Percentiles rank a stretch among this genome's conserved stretches.
Evolutionary conservation across 2,329 filamentous ascomycete genomes (phyloP).

Genomic region (Sclerotinia sclerotiorum): DNA sequence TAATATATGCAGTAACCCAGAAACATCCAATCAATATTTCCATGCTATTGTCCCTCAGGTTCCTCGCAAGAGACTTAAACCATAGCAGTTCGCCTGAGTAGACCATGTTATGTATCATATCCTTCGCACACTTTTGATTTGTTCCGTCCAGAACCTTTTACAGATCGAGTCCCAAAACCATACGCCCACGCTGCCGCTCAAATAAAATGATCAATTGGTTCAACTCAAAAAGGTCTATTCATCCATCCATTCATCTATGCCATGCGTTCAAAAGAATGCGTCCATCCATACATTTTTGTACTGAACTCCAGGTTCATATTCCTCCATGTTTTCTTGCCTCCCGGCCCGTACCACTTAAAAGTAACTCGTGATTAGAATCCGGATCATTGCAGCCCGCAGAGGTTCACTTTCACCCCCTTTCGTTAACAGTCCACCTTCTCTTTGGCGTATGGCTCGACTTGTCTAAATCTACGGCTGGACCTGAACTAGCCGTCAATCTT

Average conservation of each 20-base stretch:
- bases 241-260: background rate
- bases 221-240: background rate
- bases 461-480: conserved; percentile 47
- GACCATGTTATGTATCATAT: conserved; percentile 2
- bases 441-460: conserved; percentile 49
- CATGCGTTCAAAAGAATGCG: background rate
- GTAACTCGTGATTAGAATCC: background rate
- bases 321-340: background rate
- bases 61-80: background rate
- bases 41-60: background rate
- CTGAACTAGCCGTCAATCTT: conserved; percentile 25
- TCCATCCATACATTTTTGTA: background rate
- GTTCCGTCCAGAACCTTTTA: background rate
- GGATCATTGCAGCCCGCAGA: background rate
- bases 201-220: conserved; percentile 2
- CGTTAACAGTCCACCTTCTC: conserved; percentile 55
- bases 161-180: background rate
- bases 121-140: background rate
- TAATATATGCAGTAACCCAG: background rate
- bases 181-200: conserved; percentile 6
- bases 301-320: background rate
- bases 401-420: conserved; percentile 33
- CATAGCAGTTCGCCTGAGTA: background rate
- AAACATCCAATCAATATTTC: background rate
- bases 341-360: background rate